phyloP scores from a whole-genome alignment of 2,329 filamentous ascomycete species.

The Colletotrichum liriopes region DNA sequence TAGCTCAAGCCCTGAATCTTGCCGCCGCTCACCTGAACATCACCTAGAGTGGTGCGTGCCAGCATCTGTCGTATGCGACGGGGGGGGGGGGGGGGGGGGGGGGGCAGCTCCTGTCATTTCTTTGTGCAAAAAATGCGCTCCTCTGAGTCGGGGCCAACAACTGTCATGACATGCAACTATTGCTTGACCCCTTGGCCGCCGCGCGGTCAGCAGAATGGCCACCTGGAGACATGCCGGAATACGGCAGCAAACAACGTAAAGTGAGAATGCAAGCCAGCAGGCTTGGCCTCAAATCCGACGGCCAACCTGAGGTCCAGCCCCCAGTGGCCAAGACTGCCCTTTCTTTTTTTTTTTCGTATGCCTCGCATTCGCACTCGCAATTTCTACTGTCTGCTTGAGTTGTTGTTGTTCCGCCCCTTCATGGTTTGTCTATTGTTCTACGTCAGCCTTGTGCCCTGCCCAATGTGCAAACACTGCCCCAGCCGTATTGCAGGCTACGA shows the following conservation, averaged over 20 bases:
- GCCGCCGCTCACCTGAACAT: slow-evolving; percentile 28
- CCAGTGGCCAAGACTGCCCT: background rate
- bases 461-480: background rate
- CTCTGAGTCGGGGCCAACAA: no score
- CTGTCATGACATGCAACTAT: no score
- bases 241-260: background rate
- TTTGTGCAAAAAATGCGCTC: background rate
- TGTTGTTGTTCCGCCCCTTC: background rate
- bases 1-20: slow-evolving; percentile 6
- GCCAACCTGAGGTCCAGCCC: background rate
- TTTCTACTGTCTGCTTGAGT: background rate
- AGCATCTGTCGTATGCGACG: background rate
- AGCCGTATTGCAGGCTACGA: background rate
- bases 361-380: background rate
- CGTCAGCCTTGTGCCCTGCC: background rate
- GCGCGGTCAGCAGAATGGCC: no score
- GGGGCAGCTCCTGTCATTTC: background rate
- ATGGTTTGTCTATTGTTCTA: background rate
- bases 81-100: background rate
- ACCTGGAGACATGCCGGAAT: no score
- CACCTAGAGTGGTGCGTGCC: background rate
- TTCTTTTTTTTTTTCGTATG: no score
- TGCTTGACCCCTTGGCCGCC: no score
- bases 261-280: background rate
- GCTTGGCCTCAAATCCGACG: no score